phyloP scores from a whole-genome alignment of 352 stramenopile species.

The Plasmopara viticola region DNA sequence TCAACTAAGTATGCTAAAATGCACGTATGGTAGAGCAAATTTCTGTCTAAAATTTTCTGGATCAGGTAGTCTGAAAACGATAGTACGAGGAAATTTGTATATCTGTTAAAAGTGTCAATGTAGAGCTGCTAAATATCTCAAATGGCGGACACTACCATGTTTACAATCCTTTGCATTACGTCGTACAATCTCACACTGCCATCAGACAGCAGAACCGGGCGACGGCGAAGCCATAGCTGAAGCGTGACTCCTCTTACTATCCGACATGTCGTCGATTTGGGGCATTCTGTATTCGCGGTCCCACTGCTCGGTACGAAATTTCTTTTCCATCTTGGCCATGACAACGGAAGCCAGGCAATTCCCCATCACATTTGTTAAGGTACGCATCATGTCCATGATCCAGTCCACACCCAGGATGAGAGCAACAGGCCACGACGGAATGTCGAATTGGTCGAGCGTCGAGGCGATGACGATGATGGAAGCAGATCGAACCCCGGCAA shows the following conservation, averaged over 20 bases:
- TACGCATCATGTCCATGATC: slow-evolving; percentile 56
- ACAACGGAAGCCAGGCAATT: slow-evolving; percentile 49
- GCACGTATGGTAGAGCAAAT: slow-evolving; percentile 10
- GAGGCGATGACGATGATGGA: slow-evolving; percentile 41
- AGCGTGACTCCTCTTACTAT: slow-evolving; percentile 19
- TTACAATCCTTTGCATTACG: not conserved
- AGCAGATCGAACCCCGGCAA: slow-evolving; percentile 45
- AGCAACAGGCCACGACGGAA: slow-evolving; percentile 50
- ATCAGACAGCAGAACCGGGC: not conserved
- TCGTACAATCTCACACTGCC: not conserved
- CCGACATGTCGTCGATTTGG: slow-evolving; percentile 8
- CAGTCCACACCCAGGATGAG: slow-evolving; percentile 51
- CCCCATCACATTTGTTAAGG: slow-evolving; percentile 47
- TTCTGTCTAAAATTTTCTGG: not conserved
- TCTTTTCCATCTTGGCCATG: slow-evolving; percentile 62
- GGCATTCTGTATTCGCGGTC: slow-evolving; percentile 11
- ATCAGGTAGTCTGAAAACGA: not conserved
- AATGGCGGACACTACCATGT: not conserved
- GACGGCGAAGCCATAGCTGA: slow-evolving; percentile 9
- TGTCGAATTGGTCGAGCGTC: slow-evolving; percentile 46
- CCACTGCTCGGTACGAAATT: slow-evolving; percentile 51
- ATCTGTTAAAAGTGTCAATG: no score
- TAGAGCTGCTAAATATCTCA: not conserved
- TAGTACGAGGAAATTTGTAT: no score
- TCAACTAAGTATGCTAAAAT: slow-evolving; percentile 13